phyloP scores from a whole-genome alignment of 768 basidiomycete genomes.

The Pleurotus salmoneostramineus region DNA sequence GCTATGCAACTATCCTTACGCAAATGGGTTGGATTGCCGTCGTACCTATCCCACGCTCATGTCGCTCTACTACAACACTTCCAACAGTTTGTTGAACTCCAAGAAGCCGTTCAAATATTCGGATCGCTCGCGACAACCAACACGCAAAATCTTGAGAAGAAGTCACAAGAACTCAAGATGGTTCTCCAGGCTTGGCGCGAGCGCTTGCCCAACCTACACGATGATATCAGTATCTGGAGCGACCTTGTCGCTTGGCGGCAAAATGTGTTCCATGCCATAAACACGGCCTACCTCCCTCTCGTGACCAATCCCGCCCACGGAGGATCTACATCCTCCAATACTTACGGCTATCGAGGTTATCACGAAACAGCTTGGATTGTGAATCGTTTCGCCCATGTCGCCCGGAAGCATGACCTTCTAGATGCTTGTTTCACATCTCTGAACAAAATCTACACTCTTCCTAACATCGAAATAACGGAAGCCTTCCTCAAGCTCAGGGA shows the following conservation, averaged over 20 bases:
- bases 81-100: slow-evolving; percentile 97
- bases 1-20: slow-evolving; percentile 95
- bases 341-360: slow-evolving; percentile 92
- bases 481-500: slow-evolving; percentile 98
- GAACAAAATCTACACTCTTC: slow-evolving; percentile 96
- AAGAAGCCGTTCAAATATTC: slow-evolving; percentile 94
- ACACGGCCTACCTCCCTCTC: slow-evolving; percentile 92
- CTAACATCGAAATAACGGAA: slow-evolving; percentile 99
- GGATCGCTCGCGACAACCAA: slow-evolving; percentile 84
- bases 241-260: slow-evolving; percentile 99
- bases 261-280: slow-evolving; percentile 96
- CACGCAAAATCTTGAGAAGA: slow-evolving; percentile 87
- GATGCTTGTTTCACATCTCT: slow-evolving; percentile 95
- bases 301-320: slow-evolving; percentile 58
- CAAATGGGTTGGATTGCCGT: slow-evolving; percentile 92
- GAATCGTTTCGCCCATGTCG: slow-evolving; percentile 98
- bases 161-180: slow-evolving; percentile 93
- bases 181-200: slow-evolving; percentile 97
- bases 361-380: slow-evolving; percentile 99
- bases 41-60: slow-evolving; percentile 86
- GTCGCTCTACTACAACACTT: slow-evolving; percentile 95
- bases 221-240: slow-evolving; percentile 98
- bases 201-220: slow-evolving; percentile 89
- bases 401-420: slow-evolving; percentile 91
- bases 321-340: slow-evolving; percentile 59